Base-by-base conservation (phyloP, 2,329 filamentous ascomycete species). In the Aspergillus costaricaensis region DNA sequence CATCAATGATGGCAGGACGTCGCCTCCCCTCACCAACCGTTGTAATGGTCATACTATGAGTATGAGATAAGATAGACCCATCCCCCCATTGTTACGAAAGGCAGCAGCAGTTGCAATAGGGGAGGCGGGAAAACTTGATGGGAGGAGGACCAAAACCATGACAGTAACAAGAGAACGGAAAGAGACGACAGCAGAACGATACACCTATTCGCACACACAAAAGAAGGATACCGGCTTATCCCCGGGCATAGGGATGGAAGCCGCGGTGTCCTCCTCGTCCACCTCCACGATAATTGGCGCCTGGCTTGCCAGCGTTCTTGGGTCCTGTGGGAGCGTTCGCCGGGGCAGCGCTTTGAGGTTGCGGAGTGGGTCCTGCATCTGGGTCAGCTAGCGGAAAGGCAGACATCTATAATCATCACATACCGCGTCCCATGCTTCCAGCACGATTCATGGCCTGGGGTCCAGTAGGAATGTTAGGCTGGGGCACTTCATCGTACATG, bases 401-500 rank as follows among this genome's bases (percentile, higher is more conserved):
- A 47, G 54, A 17, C 9, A 48, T 10, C 21, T n/a, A 27, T 23
- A 51, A 49, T 6, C 32, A 36, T 36, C 5, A 71, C 72, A 70
- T 77, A 69, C 76, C 78, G 54, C 79, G 74, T 60, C 80, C 76
- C 57, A 74, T 73, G 39, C 70, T 74, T 58, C 75, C 71, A 55
- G 76, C 74, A 60, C 80, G 76, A 53, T 78, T 77, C 63, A 79
- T 77, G 62, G 81, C 78, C 60, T 78, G 80, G 54, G 83, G 81
- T 50, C 81, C 83, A 15, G 79, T 81, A 65, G 82, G 80, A 59
- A 88, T 85, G 68, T 88, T 88, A 5, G 91, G 91, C 73, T 94
- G 91, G 15, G 92, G 93, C 2, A 93, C 91, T 74, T 97, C 94
- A 74, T 98, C 94, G 76, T 97, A 98, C 92, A 96, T 96, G 71